These are phyloP conservation scores for Taxawa tesnikishii DNA, from an alignment of 2,329 filamentous ascomycete species.

Conservation along the genomic window DNA sequence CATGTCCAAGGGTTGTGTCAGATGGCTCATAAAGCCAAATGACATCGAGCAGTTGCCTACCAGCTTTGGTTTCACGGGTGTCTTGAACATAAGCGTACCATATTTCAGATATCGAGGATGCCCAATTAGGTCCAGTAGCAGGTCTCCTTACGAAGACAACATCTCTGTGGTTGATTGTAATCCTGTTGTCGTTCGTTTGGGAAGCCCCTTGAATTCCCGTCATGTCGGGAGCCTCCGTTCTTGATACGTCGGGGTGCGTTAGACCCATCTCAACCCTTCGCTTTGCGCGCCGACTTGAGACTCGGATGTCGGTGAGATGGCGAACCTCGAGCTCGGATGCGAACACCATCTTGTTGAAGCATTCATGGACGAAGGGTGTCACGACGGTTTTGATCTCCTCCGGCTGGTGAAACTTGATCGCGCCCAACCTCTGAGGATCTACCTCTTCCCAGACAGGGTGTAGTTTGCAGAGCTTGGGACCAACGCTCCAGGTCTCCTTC, in stretches of 20 bases:
- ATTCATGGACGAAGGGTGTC: slow-evolving; percentile 54
- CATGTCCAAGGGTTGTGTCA: slow-evolving; percentile 57
- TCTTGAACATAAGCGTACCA: slow-evolving; percentile 63
- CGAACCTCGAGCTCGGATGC: slow-evolving; percentile 34
- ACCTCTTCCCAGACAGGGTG: slow-evolving; percentile 27
- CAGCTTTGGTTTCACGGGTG: slow-evolving; percentile 27
- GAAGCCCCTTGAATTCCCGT: too few relatives aligned
- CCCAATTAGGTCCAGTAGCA: slow-evolving; percentile 45
- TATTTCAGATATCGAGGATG: slow-evolving; percentile 30
- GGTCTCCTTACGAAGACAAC: slow-evolving; percentile 35
- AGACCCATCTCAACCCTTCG: slow-evolving; percentile 11
- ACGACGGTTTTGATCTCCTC: slow-evolving; percentile 44
- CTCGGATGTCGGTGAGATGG: slow-evolving; percentile 11
- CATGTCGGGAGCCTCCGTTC: too few relatives aligned
- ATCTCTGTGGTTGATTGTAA: too few relatives aligned
- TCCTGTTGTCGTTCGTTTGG: too few relatives aligned
- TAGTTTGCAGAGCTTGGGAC: slow-evolving; percentile 28
- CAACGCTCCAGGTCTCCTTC: slow-evolving; percentile 49
- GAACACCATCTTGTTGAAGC: slow-evolving; percentile 54
- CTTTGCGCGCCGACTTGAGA: slow-evolving; percentile 13
- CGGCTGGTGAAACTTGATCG: too few relatives aligned
- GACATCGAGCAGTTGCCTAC: slow-evolving; percentile 43
- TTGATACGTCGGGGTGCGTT: too few relatives aligned
- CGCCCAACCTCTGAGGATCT: slow-evolving; percentile 14
- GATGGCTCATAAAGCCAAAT: slow-evolving; percentile 62